Base-by-base conservation (phyloP, 495 filamentous ascomycete genomes). In the Staphylotrichum tortipilum region DNA sequence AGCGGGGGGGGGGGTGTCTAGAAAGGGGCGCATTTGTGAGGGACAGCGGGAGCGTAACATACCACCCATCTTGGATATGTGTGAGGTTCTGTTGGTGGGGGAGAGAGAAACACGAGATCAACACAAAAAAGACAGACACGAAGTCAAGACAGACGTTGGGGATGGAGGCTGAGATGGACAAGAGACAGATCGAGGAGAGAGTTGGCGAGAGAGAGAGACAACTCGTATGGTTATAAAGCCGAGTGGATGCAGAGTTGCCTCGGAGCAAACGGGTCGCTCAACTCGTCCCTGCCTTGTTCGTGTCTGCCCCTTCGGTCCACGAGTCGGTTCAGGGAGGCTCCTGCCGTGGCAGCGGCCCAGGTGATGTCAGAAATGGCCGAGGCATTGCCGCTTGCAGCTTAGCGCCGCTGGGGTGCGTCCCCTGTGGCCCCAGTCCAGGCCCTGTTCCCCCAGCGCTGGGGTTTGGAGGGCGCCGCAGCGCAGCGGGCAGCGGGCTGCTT, bases 281-380 rank as follows among this genome's bases (percentile, higher is more conserved):
- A n/a, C n/a, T n/a, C n/a, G n/a, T n/a, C n/a, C n/a, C n/a, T n/a
- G n/a, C n/a, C n/a, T n/a, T n/a, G n/a, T n/a, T n/a, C n/a, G n/a
- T n/a, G n/a, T 21, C 28, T 52, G 41, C 35, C 50, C 41, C 53
- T n/a, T 46, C 47, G 47, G 41, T 47, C 40, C 40, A 49, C 34
- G 41, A 51, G 28, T 34, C 46, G 46, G 15, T 30, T 24, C n/a
- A n/a, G n/a, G n/a, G n/a, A n/a, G n/a, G 26, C 37, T 19, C 33
- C 26, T 50, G 47, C 51, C 39, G 34, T 43, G 41, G 37, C 43
- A 40, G 24, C 5, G 17, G 30, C 41, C 56, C 59, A 65, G 60
- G 62, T 63, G 62, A 64, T 65, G 64, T 65, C 64, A 67, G 59
- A 58, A 60, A 52, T 31, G 55, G 47, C 63, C 64, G 64, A 67